Conservation (phyloP, 2,329 filamentous ascomycete genomes). For the Colletotrichum chlorophyti region DNA sequence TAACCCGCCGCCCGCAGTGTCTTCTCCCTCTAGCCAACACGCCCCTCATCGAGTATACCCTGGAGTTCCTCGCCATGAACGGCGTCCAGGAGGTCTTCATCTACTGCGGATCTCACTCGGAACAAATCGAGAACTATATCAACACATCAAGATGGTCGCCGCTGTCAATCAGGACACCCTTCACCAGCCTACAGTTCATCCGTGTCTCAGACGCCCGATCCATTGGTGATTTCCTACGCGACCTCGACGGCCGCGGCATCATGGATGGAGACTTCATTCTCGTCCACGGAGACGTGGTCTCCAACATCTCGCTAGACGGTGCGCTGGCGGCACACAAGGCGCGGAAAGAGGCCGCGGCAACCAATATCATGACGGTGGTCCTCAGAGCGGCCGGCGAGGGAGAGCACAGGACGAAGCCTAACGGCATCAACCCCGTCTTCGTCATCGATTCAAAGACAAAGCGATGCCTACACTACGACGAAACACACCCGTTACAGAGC, state of each 20-base stretch:
- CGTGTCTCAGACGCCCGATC: slow-evolving; percentile 84
- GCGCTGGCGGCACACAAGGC: slow-evolving; percentile 81
- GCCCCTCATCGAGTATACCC: slow-evolving; percentile 95
- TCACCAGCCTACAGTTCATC: slow-evolving; percentile 82
- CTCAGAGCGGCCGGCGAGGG: slow-evolving; percentile 76
- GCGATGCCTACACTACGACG: slow-evolving; percentile 92
- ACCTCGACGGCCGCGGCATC: slow-evolving; percentile 84
- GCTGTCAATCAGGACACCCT: slow-evolving; percentile 64
- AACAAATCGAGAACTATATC: slow-evolving; percentile 88
- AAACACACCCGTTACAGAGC: slow-evolving; percentile 75
- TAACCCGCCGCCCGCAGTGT: slow-evolving; percentile 64
- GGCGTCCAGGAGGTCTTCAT: slow-evolving; percentile 94
- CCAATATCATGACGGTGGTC: slow-evolving; percentile 98
- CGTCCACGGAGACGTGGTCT: slow-evolving; percentile 91
- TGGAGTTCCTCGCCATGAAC: slow-evolving; percentile 94
- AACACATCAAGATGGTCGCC: slow-evolving; percentile 76
- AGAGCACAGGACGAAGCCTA: slow-evolving; percentile 78
- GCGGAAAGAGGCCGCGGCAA: slow-evolving; percentile 83
- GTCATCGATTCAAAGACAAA: slow-evolving; percentile 82
- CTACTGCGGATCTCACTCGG: slow-evolving; percentile 87
- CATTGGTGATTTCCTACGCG: slow-evolving; percentile 92
- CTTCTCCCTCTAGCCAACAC: slow-evolving; percentile 92
- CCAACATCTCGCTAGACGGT: slow-evolving; percentile 84
- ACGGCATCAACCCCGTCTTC: slow-evolving; percentile 81
- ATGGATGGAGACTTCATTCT: slow-evolving; percentile 91